Base-by-base conservation (phyloP, 2,329 filamentous ascomycete genomes). In the Botrytis fragariae region DNA sequence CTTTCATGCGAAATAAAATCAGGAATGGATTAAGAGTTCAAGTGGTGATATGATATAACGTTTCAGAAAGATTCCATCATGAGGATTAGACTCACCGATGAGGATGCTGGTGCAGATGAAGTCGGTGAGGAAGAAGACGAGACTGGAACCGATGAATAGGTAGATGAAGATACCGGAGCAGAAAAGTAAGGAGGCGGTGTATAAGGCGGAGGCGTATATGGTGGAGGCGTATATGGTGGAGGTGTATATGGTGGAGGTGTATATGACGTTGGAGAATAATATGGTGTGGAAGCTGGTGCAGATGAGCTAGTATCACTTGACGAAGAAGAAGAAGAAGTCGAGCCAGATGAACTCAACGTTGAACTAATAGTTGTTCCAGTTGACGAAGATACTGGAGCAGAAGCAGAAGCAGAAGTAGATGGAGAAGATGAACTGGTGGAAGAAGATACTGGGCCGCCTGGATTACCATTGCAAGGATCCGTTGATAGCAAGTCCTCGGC, bases 401-500 rank as follows among this genome's bases (percentile, higher is more conserved):
- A 45, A 54, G 45, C 69, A 48, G 61, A 20, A 14, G 54, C 68
- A 2, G 69, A 71, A 44, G 42, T 51, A n/a, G 59, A 63, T 14
- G 72, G 69, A 57, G n/a, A 29, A 54, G 45, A 32, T 57, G n/a
- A 39, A 22, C 32, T 54, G 3, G 32, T 29, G 3, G 74, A 74
- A 74, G 79, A 74, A 64, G 60, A 72, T 35, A 37, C 20, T 29
- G 48, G 16, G 22, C n/a, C 29, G 37, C 70, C 70, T 65, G 65
- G 48, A 42, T 70, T 72, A 62, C 73, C 74, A 39, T 69, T 62
- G 77, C 86, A 88, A 59, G 86, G 86, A 80, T 88, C 82, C 20
- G 84, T 81, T 71, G 85, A 87, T 78, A 84, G 79, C 45, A 89
- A 81, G 71, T 87, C 84, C 70, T 82, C 82, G 67, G 86, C 85